Base-by-base conservation (phyloP, 352 stramenopile species). In the Phytophthora syringae region DNA sequence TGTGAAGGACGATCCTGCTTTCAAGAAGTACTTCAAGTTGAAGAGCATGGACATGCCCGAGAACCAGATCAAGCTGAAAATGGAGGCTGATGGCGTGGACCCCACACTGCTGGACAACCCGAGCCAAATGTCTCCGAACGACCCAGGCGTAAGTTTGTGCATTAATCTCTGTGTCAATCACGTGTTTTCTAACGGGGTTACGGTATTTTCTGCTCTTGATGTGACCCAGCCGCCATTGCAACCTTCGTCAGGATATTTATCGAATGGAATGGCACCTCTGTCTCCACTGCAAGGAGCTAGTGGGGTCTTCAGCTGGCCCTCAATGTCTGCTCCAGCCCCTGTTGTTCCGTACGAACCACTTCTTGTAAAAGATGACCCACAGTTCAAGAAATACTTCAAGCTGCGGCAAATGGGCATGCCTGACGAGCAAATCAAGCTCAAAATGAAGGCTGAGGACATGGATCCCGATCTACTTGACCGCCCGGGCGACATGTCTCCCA, bases 11-110 rank as follows among this genome's bases (percentile, higher is more conserved):
- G 88, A 96, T 54, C 79, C 85, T 11, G 86, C 67, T 27, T 91
- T 92, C 52, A 86, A 84, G 42, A 93, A 93, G 64, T 96, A 93
- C 63, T 94, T 95, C 64, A 92, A 95, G 72, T 73, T 96, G 27
- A 93, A 93, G 67, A 68, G 50, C 13, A 88, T 95, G 83, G 74
- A 85, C 66, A 94, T 96, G 87, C 74, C 86, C 1, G 43, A 89
- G 13, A 81, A 92, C 18, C 80, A 95, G 43, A 93, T 96, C 65
- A 93, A 92, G 56, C 56, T 93, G 52, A 94, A 95, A 65, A 96
- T 96, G 84, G 80, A 93, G 58, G 79, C 79, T 0, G 89, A 95
- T 13, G 86, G 87, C 7, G 60, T 94, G 1, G 83, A 94, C 43
- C 72, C 88, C 1, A 55, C 71, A 13, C 55, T 94, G 25, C 64